Evolutionary conservation across 768 basidiomycete species (phyloP).

Genomic region (Tubosaeta brunneosetosa): DNA sequence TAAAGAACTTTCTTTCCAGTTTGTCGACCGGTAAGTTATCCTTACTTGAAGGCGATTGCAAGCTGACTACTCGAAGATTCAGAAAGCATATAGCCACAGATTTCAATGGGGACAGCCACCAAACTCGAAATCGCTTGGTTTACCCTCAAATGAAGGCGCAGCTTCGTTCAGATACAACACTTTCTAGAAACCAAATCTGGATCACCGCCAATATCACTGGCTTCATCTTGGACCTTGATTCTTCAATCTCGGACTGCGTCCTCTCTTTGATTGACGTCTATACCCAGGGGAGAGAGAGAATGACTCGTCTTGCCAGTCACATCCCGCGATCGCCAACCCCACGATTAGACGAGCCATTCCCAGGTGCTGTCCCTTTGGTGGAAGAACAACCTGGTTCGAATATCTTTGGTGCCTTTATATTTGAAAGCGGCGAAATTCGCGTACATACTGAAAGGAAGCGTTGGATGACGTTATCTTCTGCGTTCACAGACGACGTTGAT

Average conservation of each 20-base stretch:
- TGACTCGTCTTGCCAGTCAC: constrained; percentile 59
- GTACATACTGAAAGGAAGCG: constrained; percentile 53
- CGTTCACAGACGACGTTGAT: constrained; percentile 42
- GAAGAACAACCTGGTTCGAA: constrained; percentile 47
- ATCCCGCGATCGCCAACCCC: constrained; percentile 36
- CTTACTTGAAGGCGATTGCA: background rate
- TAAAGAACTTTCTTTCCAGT: constrained; percentile 76
- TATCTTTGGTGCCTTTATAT: constrained; percentile 63
- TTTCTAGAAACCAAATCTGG: constrained; percentile 50
- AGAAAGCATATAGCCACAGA: constrained; percentile 66
- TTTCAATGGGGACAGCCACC: constrained; percentile 66
- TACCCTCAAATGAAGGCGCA: constrained; percentile 82
- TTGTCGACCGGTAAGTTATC: constrained; percentile 61
- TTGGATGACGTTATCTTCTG: constrained; percentile 34
- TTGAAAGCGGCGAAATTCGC: constrained; percentile 81
- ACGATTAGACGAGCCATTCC: constrained; percentile 4
- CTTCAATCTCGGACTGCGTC: constrained; percentile 70
- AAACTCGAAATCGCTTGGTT: constrained; percentile 63
- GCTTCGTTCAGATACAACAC: constrained; percentile 51
- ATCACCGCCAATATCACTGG: constrained; percentile 73
- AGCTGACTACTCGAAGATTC: constrained; percentile 48
- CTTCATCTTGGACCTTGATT: constrained; percentile 80
- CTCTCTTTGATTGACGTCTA: constrained; percentile 86
- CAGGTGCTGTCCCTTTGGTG: constrained; percentile 1
- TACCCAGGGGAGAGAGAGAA: constrained; percentile 70